These are phyloP conservation scores for Colletotrichum magnum DNA, from an alignment of 2,329 filamentous ascomycete genomes.

Conservation along the genomic window DNA sequence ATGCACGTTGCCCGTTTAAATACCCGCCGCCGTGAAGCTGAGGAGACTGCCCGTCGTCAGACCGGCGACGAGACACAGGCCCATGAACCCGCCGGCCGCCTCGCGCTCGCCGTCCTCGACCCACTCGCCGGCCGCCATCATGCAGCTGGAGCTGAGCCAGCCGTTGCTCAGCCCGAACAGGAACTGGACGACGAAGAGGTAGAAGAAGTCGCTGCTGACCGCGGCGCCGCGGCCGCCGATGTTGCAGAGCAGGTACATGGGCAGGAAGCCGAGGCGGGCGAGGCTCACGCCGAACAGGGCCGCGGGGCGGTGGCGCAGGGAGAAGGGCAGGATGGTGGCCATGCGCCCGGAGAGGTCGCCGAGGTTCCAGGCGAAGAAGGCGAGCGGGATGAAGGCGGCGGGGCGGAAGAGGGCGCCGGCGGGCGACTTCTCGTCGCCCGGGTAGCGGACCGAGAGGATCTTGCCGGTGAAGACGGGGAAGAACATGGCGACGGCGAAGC, in stretches of 20 bases:
- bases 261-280: constrained; percentile 79
- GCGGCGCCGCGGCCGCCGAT: constrained; percentile 81
- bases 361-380: constrained; percentile 93
- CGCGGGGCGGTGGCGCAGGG: constrained; percentile 72
- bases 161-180: constrained; percentile 89
- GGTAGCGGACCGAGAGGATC: constrained; percentile 61
- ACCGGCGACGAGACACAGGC: constrained; percentile 87
- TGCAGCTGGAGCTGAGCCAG: constrained; percentile 87
- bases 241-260: constrained; percentile 92
- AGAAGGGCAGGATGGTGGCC: constrained; percentile 71
- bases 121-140: constrained; percentile 90
- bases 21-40: constrained; percentile 80
- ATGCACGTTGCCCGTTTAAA: constrained; percentile 47
- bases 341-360: constrained; percentile 88
- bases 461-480: constrained; percentile 92
- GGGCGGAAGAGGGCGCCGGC: constrained; percentile 73
- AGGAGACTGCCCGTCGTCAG: constrained; percentile 88
- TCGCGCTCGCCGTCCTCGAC: constrained; percentile 88
- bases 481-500: constrained; percentile 90
- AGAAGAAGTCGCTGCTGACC: constrained; percentile 88
- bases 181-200: constrained; percentile 85
- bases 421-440: constrained; percentile 45
- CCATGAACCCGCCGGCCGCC: constrained; percentile 95
- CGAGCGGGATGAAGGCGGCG: constrained; percentile 87
- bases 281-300: constrained; percentile 78